These are phyloP conservation scores for Globisporangium orthogonon DNA, from an alignment of 352 stramenopile genomes.

Conservation along the genomic window DNA sequence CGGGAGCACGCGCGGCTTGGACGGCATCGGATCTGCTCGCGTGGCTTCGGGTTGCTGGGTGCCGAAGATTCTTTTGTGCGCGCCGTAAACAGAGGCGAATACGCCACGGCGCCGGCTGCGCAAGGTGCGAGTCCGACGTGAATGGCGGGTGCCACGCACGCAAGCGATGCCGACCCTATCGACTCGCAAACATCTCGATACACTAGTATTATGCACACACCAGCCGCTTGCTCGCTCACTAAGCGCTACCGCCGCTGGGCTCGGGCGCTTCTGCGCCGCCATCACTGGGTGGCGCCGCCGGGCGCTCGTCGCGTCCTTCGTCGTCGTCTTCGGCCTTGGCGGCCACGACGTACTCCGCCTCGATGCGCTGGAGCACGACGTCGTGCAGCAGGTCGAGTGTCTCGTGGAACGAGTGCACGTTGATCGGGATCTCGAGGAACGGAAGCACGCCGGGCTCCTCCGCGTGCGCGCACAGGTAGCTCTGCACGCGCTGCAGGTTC, in stretches of 20 bases:
- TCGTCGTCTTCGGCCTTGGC: background rate
- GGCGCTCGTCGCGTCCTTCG: too few species aligned
- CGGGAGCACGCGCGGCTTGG: constrained; percentile 39
- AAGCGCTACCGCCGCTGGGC: too few species aligned
- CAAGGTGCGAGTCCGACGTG: constrained; percentile 1
- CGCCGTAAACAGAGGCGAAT: background rate
- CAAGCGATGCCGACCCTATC: background rate
- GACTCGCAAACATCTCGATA: too few species aligned
- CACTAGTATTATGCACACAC: too few species aligned
- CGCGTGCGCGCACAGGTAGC: constrained; percentile 52
- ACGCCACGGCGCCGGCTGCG: background rate
- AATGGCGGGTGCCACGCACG: background rate
- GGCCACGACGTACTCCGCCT: constrained; percentile 56
- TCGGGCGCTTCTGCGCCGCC: too few species aligned
- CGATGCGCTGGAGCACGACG: constrained; percentile 78
- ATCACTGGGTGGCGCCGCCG: too few species aligned
- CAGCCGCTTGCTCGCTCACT: too few species aligned
- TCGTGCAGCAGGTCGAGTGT: constrained; percentile 83
- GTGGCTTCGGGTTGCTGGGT: too few species aligned
- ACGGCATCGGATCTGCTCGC: background rate
- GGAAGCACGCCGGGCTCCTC: constrained; percentile 35
- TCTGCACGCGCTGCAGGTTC: constrained; percentile 77
- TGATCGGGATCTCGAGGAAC: constrained; percentile 77
- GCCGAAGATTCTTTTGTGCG: too few species aligned
- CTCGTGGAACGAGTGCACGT: constrained; percentile 83